These are phyloP conservation scores for Arabidopsis arenosa DNA, from an alignment of 345 rosid genomes.

Conservation along the genomic window DNA sequence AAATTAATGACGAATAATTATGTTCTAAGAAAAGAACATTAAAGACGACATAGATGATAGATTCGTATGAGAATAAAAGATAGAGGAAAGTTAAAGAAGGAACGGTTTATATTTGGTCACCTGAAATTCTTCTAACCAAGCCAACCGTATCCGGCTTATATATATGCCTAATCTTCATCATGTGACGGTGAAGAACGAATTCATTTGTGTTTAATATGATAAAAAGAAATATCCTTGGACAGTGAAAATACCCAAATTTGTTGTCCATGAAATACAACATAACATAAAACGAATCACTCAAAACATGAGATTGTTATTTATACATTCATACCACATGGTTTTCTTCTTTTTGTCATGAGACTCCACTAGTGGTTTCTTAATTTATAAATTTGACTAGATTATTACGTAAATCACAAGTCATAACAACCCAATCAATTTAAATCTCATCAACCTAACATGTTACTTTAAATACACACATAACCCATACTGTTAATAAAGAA, in stretches of 20 bases:
- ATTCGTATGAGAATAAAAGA: conserved; percentile 16
- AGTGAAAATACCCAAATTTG: neutral
- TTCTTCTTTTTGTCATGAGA: neutral
- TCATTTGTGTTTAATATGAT: neutral
- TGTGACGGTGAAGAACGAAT: neutral
- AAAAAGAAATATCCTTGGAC: neutral
- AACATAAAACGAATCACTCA: neutral
- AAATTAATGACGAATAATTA: conserved; percentile 3
- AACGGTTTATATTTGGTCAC: conserved; percentile 11
- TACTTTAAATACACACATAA: conserved; percentile 4
- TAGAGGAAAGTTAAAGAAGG: conserved; percentile 15
- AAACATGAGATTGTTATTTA: neutral
- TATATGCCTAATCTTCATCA: neutral
- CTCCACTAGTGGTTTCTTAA: neutral
- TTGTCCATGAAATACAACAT: neutral
- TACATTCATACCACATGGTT: neutral
- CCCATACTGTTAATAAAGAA: no score
- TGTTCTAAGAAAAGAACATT: neutral
- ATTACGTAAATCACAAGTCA: neutral
- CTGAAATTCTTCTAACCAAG: neutral
- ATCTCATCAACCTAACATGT: conserved; percentile 16
- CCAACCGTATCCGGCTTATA: neutral
- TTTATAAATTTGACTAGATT: neutral
- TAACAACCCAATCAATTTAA: neutral
- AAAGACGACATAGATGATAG: conserved; percentile 16